phyloP scores from a whole-genome alignment of 208 protist species.

The Leishmania arabica region DNA sequence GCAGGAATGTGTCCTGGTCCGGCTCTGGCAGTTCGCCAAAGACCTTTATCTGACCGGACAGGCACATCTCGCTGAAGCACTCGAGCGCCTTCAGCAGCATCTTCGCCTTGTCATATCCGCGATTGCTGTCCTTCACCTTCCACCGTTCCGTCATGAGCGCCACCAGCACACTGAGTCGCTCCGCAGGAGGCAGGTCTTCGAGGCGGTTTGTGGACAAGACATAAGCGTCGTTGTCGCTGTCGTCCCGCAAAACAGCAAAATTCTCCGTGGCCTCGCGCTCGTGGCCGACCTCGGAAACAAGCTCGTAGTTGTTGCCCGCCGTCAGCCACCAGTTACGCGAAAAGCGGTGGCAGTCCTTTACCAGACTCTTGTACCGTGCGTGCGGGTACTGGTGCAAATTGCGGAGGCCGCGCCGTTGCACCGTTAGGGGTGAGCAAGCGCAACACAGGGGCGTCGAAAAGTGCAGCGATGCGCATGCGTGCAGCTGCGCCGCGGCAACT shows the following conservation, averaged over 20 bases:
- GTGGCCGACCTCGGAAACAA: conserved; percentile 78
- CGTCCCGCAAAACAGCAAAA: conserved; percentile 71
- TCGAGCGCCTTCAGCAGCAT: conserved; percentile 80
- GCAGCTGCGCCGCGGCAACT: neutral
- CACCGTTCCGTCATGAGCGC: conserved; percentile 72
- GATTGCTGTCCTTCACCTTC: conserved; percentile 81
- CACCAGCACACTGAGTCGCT: conserved; percentile 75
- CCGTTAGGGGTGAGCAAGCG: conserved; percentile 21
- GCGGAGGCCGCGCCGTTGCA: conserved; percentile 63
- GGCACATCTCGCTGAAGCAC: conserved; percentile 90
- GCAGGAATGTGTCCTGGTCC: conserved; percentile 88
- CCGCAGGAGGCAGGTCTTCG: conserved; percentile 65
- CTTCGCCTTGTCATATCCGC: conserved; percentile 89
- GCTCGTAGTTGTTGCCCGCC: conserved; percentile 88
- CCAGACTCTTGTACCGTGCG: conserved; percentile 88
- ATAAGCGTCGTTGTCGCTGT: conserved; percentile 73
- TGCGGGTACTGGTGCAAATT: conserved; percentile 90
- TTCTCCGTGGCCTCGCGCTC: conserved; percentile 90
- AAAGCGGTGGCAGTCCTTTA: conserved; percentile 78
- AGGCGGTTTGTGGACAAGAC: conserved; percentile 77
- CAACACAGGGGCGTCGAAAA: neutral
- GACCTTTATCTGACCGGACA: conserved; percentile 49
- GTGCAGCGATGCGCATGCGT: neutral
- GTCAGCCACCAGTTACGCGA: conserved; percentile 84
- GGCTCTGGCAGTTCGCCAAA: conserved; percentile 72